A percentile compares a stretch with the other conserved stretches of the same genome.
Evolutionary conservation across 371 early-diverging fungal species (phyloP).

Genomic region (Phascolomyces articulosus): DNA sequence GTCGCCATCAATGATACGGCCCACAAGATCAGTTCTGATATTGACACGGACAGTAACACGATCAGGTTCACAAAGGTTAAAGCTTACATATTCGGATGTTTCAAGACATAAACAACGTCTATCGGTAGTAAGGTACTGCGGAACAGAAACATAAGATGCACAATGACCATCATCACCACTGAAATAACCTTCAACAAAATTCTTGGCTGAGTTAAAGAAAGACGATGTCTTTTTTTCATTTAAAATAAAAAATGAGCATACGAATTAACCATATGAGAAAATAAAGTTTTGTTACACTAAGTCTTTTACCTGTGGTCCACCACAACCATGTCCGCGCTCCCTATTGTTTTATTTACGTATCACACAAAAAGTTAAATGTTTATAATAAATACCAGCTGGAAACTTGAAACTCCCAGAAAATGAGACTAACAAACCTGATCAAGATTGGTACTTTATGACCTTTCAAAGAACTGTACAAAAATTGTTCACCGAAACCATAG

Average conservation of each 20-base stretch:
- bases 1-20: conserved; percentile 46
- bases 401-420: not conserved
- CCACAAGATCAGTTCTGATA: conserved; percentile 16
- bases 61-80: conserved; percentile 48
- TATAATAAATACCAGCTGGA: not conserved
- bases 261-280: not conserved
- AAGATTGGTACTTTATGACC: conserved; percentile 53
- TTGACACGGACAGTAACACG: conserved; percentile 44
- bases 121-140: conserved; percentile 53
- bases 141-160: conserved; percentile 50
- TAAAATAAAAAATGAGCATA: not conserved
- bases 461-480: conserved; percentile 37
- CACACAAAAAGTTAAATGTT: too few relatives aligned
- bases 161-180: conserved; percentile 31
- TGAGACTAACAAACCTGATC: conserved; percentile 8
- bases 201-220: conserved; percentile 32
- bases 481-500: conserved; percentile 58
- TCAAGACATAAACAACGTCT: conserved; percentile 49
- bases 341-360: not conserved
- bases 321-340: conserved; percentile 11
- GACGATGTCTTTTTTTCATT: conserved; percentile 16
- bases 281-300: conserved; percentile 2
- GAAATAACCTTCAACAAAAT: conserved; percentile 31
- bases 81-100: conserved; percentile 52
- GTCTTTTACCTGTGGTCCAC: conserved; percentile 9